Conservation (phyloP, 768 basidiomycete genomes). For the Pisolithus albus region DNA sequence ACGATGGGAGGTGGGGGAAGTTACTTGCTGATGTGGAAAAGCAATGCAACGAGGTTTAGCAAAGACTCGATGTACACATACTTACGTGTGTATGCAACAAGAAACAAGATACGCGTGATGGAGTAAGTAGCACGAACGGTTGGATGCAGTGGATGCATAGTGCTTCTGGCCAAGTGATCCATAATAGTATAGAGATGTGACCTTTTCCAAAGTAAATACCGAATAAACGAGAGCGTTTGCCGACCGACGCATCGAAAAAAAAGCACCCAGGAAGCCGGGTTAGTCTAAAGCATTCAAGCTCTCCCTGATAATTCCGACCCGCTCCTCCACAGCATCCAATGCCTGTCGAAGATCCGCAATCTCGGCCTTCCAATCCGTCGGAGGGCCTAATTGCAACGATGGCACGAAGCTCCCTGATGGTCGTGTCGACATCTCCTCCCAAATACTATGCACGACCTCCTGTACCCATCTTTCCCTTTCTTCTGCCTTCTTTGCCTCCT, state of each 20-base stretch:
- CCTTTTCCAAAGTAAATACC: background rate
- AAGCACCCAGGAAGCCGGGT: background rate
- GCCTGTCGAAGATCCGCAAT: slow-evolving; percentile 39
- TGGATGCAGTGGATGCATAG: too few relatives aligned
- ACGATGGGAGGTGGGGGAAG: slow-evolving; percentile 22
- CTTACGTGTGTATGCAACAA: too few relatives aligned
- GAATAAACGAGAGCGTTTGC: background rate
- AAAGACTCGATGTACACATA: background rate
- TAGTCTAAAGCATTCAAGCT: slow-evolving; percentile 31
- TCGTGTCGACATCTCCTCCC: slow-evolving; percentile 54
- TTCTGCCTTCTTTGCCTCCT: slow-evolving; percentile 46
- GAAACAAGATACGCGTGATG: too few relatives aligned
- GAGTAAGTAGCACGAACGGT: too few relatives aligned
- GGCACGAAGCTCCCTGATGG: slow-evolving; percentile 4
- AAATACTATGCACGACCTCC: slow-evolving; percentile 61
- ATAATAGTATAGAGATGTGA: background rate
- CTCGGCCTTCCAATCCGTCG: slow-evolving; percentile 40
- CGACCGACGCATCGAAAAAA: too few relatives aligned
- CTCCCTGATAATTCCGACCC: slow-evolving; percentile 43
- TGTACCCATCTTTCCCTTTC: slow-evolving; percentile 74
- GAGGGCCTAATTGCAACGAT: slow-evolving; percentile 10
- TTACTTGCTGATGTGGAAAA: slow-evolving; percentile 18
- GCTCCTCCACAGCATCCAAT: slow-evolving; percentile 54
- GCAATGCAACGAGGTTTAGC: slow-evolving; percentile 15
- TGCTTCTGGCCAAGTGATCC: too few relatives aligned